Base-by-base conservation (phyloP, 2,329 filamentous ascomycete genomes). In the Cryphonectria radicalis region DNA sequence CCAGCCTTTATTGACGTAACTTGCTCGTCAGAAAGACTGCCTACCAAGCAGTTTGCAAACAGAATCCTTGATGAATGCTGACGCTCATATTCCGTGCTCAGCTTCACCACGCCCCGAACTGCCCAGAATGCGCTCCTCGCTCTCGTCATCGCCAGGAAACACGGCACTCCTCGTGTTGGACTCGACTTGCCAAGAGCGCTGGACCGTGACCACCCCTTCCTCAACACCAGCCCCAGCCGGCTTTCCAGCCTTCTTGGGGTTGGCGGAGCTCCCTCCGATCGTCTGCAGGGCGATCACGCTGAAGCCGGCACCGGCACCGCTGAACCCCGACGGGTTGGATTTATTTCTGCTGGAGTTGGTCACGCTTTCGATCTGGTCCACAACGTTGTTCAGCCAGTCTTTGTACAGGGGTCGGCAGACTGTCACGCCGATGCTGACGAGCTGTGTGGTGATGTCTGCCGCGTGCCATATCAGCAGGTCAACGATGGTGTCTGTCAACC, bases 351-450 rank as follows among this genome's bases (percentile, higher is more conserved):
- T 60, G 10, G 59, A 40, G 37, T 37, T 42, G 37, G 59, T 55
- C 1, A 40, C 4, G 22, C 37, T 66, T 17, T 71, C 67, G 25
- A 73, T 62, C 1, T 25, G 63, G 17, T 65, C 69, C 5, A 46
- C 66, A n/a, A 73, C 63, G n/a, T 60, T 62, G 50, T 73, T 57
- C 11, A 73, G 55, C 66, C 66, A 73, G 22, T 73, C 66, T 25
- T 73, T 73, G 42, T 73, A 73, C 22, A 73, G 17, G 2, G 71
- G 71, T 22, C 71, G 71, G 42, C 71, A 73, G 28, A 73, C 71
- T 6, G 71, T 73, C 6, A 69, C 32, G 3, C 59, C 67, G 22
- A 73, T 71, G 25, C 71, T 71, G 40, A 71, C 22, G 3, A 73
- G 50, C 19, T 73, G 71, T 11, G 71, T 71, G 22, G 63, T 71